Percentiles rank a stretch among this genome's conserved stretches.
Evolutionary conservation across 306 rosid species (phyloP).

Genomic region (Pyrus pyrifolia): DNA sequence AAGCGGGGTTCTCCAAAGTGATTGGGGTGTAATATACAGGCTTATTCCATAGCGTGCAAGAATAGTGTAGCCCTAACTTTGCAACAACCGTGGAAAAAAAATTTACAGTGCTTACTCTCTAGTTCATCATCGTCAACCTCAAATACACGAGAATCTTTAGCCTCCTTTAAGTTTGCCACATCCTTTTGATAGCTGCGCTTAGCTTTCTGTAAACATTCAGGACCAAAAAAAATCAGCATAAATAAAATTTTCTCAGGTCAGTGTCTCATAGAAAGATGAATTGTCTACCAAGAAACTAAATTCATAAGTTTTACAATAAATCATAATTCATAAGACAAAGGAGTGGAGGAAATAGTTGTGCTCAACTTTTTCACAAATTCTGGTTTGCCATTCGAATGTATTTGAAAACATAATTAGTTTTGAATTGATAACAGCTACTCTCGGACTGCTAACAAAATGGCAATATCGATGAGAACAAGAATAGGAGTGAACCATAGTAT

Average conservation of each 20-base stretch:
- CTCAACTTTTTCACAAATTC: not conserved
- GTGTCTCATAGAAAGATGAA: not conserved
- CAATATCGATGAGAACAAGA: not conserved
- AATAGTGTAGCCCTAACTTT: not conserved
- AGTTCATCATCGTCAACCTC: slow-evolving; percentile 47
- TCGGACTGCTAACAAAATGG: not conserved
- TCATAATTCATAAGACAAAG: not conserved
- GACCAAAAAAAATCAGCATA: slow-evolving; percentile 1
- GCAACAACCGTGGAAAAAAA: not conserved
- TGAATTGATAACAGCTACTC: not conserved
- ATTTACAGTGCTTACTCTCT: slow-evolving; percentile 40
- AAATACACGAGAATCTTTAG: slow-evolving; percentile 44
- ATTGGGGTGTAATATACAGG: not conserved
- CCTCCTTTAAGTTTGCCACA: slow-evolving; percentile 51
- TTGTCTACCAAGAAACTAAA: not conserved
- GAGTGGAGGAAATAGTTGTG: not conserved
- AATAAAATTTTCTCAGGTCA: not conserved
- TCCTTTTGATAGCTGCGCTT: slow-evolving; percentile 89
- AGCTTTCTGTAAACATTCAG: slow-evolving; percentile 62
- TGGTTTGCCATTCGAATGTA: not conserved
- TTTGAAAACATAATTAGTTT: not conserved
- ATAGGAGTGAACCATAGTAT: not conserved
- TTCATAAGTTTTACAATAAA: not conserved
- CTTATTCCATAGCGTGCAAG: not conserved
- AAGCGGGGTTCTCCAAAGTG: not conserved